These are phyloP conservation scores for Prunus dulcis DNA, from an alignment of 306 rosid genomes.

Conservation along the genomic window DNA sequence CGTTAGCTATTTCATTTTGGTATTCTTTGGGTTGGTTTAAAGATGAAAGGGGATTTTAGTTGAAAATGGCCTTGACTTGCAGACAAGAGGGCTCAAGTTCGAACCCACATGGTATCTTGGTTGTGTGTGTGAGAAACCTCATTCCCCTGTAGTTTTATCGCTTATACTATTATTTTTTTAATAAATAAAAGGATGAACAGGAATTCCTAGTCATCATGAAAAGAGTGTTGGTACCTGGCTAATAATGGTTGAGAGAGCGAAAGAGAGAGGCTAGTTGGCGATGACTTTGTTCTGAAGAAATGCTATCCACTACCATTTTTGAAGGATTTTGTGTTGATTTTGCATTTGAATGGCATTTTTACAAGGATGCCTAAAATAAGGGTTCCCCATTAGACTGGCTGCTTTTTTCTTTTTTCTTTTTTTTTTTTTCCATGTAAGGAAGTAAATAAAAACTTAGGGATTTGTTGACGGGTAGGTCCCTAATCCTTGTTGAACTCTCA, in stretches of 20 bases:
- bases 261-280: neutral
- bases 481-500: neutral
- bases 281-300: slow-evolving; percentile 16
- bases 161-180: no score
- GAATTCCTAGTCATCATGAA: neutral
- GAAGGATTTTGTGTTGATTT: neutral
- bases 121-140: no score
- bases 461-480: neutral
- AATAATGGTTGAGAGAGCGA: neutral
- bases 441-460: neutral
- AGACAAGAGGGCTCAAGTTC: no score
- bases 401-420: neutral
- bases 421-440: neutral
- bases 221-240: slow-evolving; percentile 3
- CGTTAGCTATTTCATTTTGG: neutral
- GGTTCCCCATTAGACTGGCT: neutral
- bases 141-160: fast-evolving
- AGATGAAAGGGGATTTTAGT: neutral
- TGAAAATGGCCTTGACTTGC: no score
- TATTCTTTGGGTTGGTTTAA: neutral
- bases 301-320: neutral
- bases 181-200: no score
- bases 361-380: slow-evolving; percentile 9
- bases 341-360: neutral
- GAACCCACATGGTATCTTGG: no score